A percentile compares a stretch with the other conserved stretches of the same genome.
Evolutionary conservation across 441 rosid genomes (phyloP).

Genomic region (Manihot esculenta): DNA sequence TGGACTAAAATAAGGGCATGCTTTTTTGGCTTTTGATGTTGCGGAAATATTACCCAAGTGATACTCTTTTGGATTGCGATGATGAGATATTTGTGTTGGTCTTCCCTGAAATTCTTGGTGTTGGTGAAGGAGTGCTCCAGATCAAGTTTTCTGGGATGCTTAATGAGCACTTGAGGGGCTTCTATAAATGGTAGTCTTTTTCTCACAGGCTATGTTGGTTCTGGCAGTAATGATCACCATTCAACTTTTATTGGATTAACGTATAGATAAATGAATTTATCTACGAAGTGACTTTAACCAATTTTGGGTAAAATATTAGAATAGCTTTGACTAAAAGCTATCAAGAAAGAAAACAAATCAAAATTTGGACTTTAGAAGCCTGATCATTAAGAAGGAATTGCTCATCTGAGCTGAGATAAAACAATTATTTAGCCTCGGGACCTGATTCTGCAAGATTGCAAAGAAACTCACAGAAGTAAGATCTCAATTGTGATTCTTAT

Average conservation of each 20-base stretch:
- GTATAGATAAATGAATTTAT: too few relatives aligned
- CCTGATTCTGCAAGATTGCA: too few relatives aligned
- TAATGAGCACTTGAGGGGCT: slow-evolving; percentile 40
- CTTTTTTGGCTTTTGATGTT: slow-evolving; percentile 3
- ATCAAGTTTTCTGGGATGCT: slow-evolving; percentile 38
- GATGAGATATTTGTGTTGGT: slow-evolving; percentile 42
- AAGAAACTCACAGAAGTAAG: too few relatives aligned
- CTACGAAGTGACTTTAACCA: too few relatives aligned
- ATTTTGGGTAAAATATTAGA: too few relatives aligned
- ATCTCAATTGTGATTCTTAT: neutral
- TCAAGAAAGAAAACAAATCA: too few relatives aligned
- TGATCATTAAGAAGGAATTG: too few relatives aligned
- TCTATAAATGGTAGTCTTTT: slow-evolving; percentile 34
- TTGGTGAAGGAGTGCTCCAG: slow-evolving; percentile 37
- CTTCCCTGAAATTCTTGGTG: slow-evolving; percentile 32
- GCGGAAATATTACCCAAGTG: slow-evolving; percentile 31
- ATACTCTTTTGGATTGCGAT: slow-evolving; percentile 33
- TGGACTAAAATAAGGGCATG: neutral
- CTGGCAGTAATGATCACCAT: neutral
- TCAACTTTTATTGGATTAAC: neutral
- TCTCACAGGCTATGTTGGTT: neutral
- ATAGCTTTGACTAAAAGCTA: too few relatives aligned
- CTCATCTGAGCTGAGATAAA: too few relatives aligned
- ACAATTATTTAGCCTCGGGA: too few relatives aligned
- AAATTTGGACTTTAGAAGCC: too few relatives aligned